Evolutionary conservation across 1,139 yeast genomes (phyloP).

Genomic region (Zhuliangozyma parablackwelliae): DNA sequence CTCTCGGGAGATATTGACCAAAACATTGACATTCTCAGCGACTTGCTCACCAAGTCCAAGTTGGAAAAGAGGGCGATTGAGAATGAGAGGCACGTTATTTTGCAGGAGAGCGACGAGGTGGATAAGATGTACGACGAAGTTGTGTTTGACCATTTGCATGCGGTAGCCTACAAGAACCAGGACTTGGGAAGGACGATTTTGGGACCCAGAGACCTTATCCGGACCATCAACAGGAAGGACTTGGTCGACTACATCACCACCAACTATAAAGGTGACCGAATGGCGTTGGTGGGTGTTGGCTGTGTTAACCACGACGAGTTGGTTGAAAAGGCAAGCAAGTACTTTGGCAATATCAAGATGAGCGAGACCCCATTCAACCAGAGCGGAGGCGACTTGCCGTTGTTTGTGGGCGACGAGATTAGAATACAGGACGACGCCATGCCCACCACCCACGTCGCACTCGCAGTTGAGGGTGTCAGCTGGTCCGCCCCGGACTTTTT

Average conservation of each 20-base stretch:
- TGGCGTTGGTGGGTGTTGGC: constrained; percentile 97
- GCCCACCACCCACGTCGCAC: constrained; percentile 87
- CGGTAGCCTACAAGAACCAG: constrained; percentile 84
- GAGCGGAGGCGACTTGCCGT: constrained; percentile 78
- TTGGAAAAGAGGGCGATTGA: constrained; percentile 83
- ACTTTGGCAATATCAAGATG: constrained; percentile 71
- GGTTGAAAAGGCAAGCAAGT: constrained; percentile 68
- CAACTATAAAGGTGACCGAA: constrained; percentile 92
- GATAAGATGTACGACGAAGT: constrained; percentile 98
- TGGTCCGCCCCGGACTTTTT: constrained; percentile 97
- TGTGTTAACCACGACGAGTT: constrained; percentile 84
- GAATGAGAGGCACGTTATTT: constrained; percentile 91
- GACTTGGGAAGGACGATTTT: constrained; percentile 96
- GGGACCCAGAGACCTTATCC: constrained; percentile 89
- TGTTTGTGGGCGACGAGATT: constrained; percentile 81
- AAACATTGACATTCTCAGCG: constrained; percentile 84
- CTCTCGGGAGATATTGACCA: constrained; percentile 75
- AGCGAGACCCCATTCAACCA: constrained; percentile 63
- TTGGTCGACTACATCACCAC: constrained; percentile 73
- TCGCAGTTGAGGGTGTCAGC: constrained; percentile 96
- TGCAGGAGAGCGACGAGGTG: constrained; percentile 95
- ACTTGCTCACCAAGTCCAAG: constrained; percentile 80
- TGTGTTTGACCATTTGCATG: constrained; percentile 93
- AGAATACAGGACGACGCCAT: constrained; percentile 77
- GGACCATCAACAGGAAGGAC: constrained; percentile 72